phyloP scores from a whole-genome alignment of 2,329 filamentous ascomycete species.

The Penicillium janthinellum region DNA sequence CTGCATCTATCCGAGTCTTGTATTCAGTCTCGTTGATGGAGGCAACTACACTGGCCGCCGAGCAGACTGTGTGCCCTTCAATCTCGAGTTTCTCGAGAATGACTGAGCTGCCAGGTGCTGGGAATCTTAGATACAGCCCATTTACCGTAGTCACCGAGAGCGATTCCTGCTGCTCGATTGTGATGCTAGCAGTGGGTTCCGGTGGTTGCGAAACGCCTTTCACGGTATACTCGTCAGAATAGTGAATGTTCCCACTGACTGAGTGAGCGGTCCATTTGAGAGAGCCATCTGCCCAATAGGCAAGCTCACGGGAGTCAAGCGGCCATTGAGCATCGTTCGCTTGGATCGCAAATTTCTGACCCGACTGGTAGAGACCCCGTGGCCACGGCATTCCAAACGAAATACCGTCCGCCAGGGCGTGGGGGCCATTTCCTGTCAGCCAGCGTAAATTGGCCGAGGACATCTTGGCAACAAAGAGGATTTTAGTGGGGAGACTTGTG shows the following conservation, averaged over 20 bases:
- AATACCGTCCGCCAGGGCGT: slow-evolving; percentile 8
- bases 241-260: slow-evolving; percentile 10
- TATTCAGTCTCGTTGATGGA: slow-evolving; percentile 13
- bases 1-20: slow-evolving; percentile 5
- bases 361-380: slow-evolving; percentile 8
- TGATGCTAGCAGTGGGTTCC: not conserved
- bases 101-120: slow-evolving; percentile 3
- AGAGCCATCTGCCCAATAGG: slow-evolving; percentile 21
- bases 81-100: slow-evolving; percentile 11
- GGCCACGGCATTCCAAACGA: slow-evolving; percentile 22
- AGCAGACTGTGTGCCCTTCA: slow-evolving; percentile 10
- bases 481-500: not conserved
- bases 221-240: slow-evolving; percentile 9
- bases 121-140: slow-evolving; percentile 9
- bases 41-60: slow-evolving; percentile 11
- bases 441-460: slow-evolving; percentile 15
- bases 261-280: slow-evolving; percentile 22
- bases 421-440: slow-evolving; percentile 8
- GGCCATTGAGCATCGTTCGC: slow-evolving; percentile 6
- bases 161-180: not conserved
- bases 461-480: slow-evolving; percentile 6
- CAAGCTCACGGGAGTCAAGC: slow-evolving; percentile 17
- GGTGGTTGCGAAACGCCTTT: not conserved
- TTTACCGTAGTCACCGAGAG: slow-evolving; percentile 5
- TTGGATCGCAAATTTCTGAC: slow-evolving; percentile 16